These are phyloP conservation scores for Quercus tomentella DNA, from an alignment of 331 rosid species.

Conservation along the genomic window DNA sequence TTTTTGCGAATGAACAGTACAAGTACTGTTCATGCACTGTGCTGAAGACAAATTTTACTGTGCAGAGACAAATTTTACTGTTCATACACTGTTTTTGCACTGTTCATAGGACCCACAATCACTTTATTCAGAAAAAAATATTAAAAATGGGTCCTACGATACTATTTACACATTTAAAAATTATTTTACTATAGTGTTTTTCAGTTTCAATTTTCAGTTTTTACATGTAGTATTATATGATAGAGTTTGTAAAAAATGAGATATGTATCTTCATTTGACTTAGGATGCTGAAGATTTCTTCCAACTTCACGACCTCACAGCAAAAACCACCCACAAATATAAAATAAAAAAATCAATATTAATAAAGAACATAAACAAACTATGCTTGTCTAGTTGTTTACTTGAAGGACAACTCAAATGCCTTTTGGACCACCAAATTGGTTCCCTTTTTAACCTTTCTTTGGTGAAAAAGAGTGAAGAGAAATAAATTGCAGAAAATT, in stretches of 20 bases:
- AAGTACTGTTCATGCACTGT: too few relatives aligned
- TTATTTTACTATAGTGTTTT: too few relatives aligned
- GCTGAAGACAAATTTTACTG: too few relatives aligned
- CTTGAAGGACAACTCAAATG: conserved; percentile 4
- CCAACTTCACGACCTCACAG: not conserved
- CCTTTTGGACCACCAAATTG: conserved; percentile 23
- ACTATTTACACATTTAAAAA: too few relatives aligned
- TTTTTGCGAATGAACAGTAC: too few relatives aligned
- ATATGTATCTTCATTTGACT: not conserved
- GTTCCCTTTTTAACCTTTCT: conserved; percentile 10
- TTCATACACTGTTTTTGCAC: too few relatives aligned
- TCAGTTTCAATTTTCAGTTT: too few relatives aligned
- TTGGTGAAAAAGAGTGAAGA: not conserved
- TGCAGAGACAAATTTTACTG: too few relatives aligned
- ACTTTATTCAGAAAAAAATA: too few relatives aligned
- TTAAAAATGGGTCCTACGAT: too few relatives aligned
- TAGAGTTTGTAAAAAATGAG: not conserved
- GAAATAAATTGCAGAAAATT: conserved; percentile 14
- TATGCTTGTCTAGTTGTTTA: not conserved
- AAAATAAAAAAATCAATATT: not conserved
- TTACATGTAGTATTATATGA: not conserved
- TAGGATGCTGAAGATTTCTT: not conserved
- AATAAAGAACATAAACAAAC: not conserved
- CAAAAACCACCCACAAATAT: not conserved
- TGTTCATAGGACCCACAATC: too few relatives aligned